Evolutionary conservation across 2,329 filamentous ascomycete genomes (phyloP).

Genomic region (Fusarium sterilihyphosum): DNA sequence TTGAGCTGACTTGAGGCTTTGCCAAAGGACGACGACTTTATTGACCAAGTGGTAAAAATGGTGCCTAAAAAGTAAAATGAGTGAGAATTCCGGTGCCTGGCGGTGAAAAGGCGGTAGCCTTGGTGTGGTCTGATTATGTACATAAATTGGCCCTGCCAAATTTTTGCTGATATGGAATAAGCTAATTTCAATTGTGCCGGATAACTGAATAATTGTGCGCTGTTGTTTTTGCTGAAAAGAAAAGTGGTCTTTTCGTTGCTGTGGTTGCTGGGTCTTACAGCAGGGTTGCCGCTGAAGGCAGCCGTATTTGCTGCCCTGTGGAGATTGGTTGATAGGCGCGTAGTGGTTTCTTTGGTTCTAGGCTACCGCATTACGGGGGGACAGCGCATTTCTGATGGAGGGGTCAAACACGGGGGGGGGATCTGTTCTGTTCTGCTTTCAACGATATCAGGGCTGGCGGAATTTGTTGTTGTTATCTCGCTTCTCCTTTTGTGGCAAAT

Average conservation of each 20-base stretch:
- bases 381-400: neutral
- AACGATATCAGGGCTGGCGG: neutral
- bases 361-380: neutral
- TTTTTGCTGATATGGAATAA: slow-evolving; percentile 13
- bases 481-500: slow-evolving; percentile 22
- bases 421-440: neutral
- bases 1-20: slow-evolving; percentile 3
- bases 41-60: slow-evolving; percentile 15
- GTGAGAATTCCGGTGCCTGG: slow-evolving; percentile 33
- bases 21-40: neutral
- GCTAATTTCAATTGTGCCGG: slow-evolving; percentile 14
- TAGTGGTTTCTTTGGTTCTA: neutral
- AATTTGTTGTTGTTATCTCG: slow-evolving; percentile 8
- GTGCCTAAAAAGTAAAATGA: slow-evolving; percentile 32
- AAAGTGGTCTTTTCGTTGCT: slow-evolving; percentile 9
- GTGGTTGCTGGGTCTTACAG: slow-evolving; percentile 18
- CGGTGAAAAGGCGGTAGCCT: slow-evolving; percentile 29
- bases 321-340: neutral
- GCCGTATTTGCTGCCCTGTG: neutral
- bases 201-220: slow-evolving; percentile 16
- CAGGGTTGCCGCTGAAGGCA: neutral
- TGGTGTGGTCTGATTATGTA: slow-evolving; percentile 26
- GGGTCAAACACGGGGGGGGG: neutral
- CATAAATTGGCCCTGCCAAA: slow-evolving; percentile 7
- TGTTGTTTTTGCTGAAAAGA: neutral